Evolutionary conservation across 2,329 filamentous ascomycete species (phyloP), one percentile per base, ranked within the genome.

Genomic region (Emericellopsis atlantica): DNA sequence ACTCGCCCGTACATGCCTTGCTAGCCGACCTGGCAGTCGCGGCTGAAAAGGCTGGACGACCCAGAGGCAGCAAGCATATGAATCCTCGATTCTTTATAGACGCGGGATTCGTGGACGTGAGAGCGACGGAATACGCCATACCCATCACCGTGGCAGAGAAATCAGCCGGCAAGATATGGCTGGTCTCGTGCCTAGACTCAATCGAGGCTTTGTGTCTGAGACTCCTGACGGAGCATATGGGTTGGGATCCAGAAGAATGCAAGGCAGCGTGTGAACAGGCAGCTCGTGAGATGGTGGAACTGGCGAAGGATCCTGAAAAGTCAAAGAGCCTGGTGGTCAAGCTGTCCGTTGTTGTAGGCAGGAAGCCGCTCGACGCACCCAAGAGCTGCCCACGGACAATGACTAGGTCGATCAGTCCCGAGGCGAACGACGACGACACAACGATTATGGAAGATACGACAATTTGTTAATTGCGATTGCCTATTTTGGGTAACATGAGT

Each of bases 91-190:
- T 66, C 11, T 54, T 75, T 31, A 57, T 61, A 41, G 63, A 69
- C 11, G 62, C 64, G 8, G 72, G 72, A 4, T 75, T 75, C 42
- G 66, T 68, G 24, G 70, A 74, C 37, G 62, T 74, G 12, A 57
- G 62, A 40, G 54, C 67, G 24, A 64, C 59, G 3, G 64, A 71
- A 42, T 66, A 70, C 46, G 58, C 61, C 12, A 65, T 76, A 29
- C 70, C 69, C 5, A 60, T 76, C 24, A 62, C 60, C 7, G 45
- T 66, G 32, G 64, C 66, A 40, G 64, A 67, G 32, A 56, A 55
- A 39, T 63, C 61, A 7, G 66, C 66, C 4, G 69, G 70, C 33
- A 72, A 71, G 46, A 64, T 74, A 38, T 75, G 70, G 70, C 58
- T 75, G 26, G 65, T 74, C 21, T 61, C 65, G 2, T 63, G 68